Conservation (phyloP, 2,329 filamentous ascomycete genomes). For the Verticillium dahliae region DNA sequence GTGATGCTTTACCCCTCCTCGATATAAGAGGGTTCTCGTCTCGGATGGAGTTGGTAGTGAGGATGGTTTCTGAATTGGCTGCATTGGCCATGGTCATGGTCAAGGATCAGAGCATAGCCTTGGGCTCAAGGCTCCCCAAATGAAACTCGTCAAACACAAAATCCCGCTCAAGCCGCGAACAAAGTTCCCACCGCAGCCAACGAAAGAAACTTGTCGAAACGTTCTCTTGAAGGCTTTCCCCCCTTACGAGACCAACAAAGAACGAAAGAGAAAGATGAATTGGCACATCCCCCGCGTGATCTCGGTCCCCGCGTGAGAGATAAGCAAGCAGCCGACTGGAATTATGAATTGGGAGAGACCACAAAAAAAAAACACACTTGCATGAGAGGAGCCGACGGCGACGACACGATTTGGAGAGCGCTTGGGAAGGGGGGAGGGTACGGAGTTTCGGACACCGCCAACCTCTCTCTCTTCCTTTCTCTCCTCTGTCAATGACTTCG, state of each 20-base stretch:
- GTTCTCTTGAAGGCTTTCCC: not conserved
- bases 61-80: slow-evolving; percentile 56
- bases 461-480: not conserved
- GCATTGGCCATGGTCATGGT: slow-evolving; percentile 51
- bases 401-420: not conserved
- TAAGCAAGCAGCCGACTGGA: not conserved
- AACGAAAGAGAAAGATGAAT: not conserved
- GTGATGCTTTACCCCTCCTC: slow-evolving; percentile 97
- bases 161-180: not conserved
- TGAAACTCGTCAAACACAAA: slow-evolving; percentile 38
- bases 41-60: slow-evolving; percentile 55
- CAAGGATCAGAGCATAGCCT: slow-evolving; percentile 48
- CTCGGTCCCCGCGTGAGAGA: not conserved
- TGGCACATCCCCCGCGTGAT: not conserved
- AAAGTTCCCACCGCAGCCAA: not conserved
- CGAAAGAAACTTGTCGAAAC: not conserved
- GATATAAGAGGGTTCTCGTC: slow-evolving; percentile 63
- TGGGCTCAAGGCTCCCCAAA: slow-evolving; percentile 47
- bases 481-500: not conserved
- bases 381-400: not conserved
- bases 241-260: not conserved
- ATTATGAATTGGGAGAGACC: not conserved
- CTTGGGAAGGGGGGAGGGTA: not conserved
- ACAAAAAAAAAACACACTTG: not conserved
- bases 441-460: not conserved